Conservation (phyloP, 2,329 filamentous ascomycete species). For the Pseudogymnoascus sp. region DNA sequence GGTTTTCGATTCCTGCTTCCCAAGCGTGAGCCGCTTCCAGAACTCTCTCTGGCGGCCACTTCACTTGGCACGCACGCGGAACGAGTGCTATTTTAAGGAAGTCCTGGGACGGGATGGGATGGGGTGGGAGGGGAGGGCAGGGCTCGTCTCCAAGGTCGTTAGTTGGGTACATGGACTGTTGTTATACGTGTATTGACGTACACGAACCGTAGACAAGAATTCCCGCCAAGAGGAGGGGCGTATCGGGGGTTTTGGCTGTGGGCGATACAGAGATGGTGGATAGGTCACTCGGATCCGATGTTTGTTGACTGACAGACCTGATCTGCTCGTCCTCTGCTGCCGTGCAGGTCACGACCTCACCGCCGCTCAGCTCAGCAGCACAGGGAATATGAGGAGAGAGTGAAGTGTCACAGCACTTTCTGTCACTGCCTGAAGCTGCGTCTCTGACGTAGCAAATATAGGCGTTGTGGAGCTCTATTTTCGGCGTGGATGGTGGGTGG, state of each 20-base stretch:
- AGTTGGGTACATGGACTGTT: background rate
- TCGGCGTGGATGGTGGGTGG: background rate
- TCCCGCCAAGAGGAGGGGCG: background rate
- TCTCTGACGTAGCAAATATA: background rate
- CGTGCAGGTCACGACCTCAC: background rate
- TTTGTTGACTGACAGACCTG: background rate
- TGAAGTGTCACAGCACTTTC: background rate
- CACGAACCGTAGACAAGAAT: background rate
- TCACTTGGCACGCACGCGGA: background rate
- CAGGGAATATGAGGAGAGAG: background rate
- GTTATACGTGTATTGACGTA: background rate
- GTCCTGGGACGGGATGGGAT: background rate
- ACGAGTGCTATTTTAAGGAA: background rate
- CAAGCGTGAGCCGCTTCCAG: background rate
- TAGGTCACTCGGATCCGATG: background rate
- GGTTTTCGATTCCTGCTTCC: background rate
- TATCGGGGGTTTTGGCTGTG: background rate
- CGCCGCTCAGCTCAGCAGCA: background rate
- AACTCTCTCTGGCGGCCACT: background rate
- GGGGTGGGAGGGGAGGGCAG: background rate
- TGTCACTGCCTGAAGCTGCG: background rate
- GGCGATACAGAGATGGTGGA: background rate
- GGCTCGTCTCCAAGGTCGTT: conserved; percentile 1
- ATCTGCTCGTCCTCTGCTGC: background rate
- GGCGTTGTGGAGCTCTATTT: background rate